Evolutionary conservation across 148 eudicot species (phyloP).

Genomic region (Camellia sinensis): DNA sequence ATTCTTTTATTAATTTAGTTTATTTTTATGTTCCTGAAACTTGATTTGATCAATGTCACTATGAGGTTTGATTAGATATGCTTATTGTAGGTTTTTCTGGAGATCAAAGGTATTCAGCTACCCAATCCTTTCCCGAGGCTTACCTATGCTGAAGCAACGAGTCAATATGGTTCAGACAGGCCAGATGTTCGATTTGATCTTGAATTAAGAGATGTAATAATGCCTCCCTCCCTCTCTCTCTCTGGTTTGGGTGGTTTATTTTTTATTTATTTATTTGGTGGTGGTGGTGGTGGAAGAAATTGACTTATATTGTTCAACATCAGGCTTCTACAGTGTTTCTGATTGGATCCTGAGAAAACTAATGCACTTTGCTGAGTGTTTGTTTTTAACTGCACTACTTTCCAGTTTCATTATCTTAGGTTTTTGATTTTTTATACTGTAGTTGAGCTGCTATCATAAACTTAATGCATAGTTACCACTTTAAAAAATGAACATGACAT

Average conservation of each 20-base stretch:
- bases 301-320: not conserved
- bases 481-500: not conserved
- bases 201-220: slow-evolving; percentile 77
- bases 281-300: not conserved
- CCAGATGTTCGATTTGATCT: slow-evolving; percentile 96
- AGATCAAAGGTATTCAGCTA: slow-evolving; percentile 81
- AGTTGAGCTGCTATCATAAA: not conserved
- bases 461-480: too few relatives aligned
- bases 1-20: not conserved
- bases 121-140: slow-evolving; percentile 94
- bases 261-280: not conserved
- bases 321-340: not conserved
- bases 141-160: slow-evolving; percentile 92
- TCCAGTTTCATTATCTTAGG: not conserved
- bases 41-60: slow-evolving; percentile 1
- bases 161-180: slow-evolving; percentile 90
- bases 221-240: not conserved
- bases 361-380: not conserved
- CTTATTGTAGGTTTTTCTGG: slow-evolving; percentile 77
- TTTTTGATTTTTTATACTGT: too few relatives aligned
- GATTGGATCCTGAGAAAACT: not conserved
- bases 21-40: not conserved
- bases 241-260: not conserved
- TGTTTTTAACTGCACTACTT: not conserved
- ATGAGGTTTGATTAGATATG: not conserved